Evolutionary conservation across 2,329 filamentous ascomycete genomes (phyloP).

Genomic region (Knufia fluminis): DNA sequence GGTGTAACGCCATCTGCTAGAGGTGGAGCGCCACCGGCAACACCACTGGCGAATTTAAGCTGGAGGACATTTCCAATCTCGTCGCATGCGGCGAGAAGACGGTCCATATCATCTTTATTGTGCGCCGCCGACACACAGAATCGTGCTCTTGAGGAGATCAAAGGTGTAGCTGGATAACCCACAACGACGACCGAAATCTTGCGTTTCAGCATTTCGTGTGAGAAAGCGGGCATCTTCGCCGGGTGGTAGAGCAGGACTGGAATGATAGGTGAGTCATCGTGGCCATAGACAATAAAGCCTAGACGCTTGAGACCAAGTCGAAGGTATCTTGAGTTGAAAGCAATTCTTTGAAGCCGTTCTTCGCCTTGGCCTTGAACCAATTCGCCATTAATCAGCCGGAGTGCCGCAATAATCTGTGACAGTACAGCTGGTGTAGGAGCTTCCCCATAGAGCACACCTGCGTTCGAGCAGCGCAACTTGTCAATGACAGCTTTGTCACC

Average conservation of each 20-base stretch:
- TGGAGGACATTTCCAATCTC: conserved; percentile 83
- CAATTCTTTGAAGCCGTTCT: conserved; percentile 87
- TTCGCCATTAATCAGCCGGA: conserved; percentile 83
- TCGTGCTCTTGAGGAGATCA: conserved; percentile 86
- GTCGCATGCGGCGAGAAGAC: conserved; percentile 78
- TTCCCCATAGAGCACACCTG: conserved; percentile 79
- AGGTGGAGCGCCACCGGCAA: conserved; percentile 76
- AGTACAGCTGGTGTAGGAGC: conserved; percentile 79
- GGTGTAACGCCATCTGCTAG: conserved; percentile 61
- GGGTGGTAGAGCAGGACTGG: conserved; percentile 92
- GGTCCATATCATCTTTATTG: conserved; percentile 96
- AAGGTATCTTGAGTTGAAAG: conserved; percentile 98
- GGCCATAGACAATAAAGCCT: conserved; percentile 91
- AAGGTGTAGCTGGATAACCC: conserved; percentile 88
- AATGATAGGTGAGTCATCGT: conserved; percentile 96
- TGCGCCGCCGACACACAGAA: conserved; percentile 95
- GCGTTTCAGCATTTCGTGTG: conserved; percentile 94
- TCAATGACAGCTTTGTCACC: conserved; percentile 85
- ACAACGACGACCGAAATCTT: conserved; percentile 98
- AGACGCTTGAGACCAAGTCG: conserved; percentile 92
- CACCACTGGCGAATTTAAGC: conserved; percentile 92
- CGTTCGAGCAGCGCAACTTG: conserved; percentile 78
- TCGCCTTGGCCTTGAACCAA: conserved; percentile 83
- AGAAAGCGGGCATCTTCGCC: conserved; percentile 98
- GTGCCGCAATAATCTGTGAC: conserved; percentile 77